Base-by-base conservation (phyloP, 208 protist species). In the Crithidia mellificae region DNA sequence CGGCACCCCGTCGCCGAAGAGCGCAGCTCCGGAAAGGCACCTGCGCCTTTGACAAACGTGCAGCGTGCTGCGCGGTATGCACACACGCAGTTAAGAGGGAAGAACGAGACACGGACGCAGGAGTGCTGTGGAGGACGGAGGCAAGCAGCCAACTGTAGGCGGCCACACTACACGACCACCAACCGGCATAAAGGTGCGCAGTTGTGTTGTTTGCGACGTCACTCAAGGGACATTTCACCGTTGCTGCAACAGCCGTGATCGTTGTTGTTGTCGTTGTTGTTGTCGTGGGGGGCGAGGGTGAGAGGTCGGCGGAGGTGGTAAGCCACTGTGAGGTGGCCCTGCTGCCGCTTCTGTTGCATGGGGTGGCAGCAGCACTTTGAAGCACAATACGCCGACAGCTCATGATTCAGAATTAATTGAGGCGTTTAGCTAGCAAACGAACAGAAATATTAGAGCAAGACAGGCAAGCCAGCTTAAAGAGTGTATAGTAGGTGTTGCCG, bases 281-380 rank as follows among this genome's bases (percentile, higher is more conserved):
- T n/a, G n/a, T n/a, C n/a, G n/a, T n/a, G n/a, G n/a, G n/a, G n/a
- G n/a, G n/a, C n/a, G n/a, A n/a, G n/a, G n/a, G n/a, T 6, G 32
- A 19, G 12, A 65, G 43, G 30, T 53, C 59, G 2, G 46, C 46
- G 2, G 59, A 65, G 44, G 59, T 65, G 32, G 59, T 36, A 8
- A 65, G 59, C 66, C 55, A 63, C 19, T 24, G 49, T 17, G 55
- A 20, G 29, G n/a, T n/a, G n/a, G n/a, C n/a, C n/a, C 38, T 29
- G 36, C 36, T 41, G 12, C 36, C 36, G 36, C 36, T 41, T 6
- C 41, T 20, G 14, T 17, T 6, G 46, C 43, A 58, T 34, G 36
- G 34, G 25, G 49, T 24, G 5, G 19, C 41, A 5, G 27, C n/a
- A 36, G 39, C 19, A 17, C 52, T 24, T 0, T 50, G 47, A 14